phyloP scores from a whole-genome alignment of 345 rosid genomes.

The Clarkia xantiana region DNA sequence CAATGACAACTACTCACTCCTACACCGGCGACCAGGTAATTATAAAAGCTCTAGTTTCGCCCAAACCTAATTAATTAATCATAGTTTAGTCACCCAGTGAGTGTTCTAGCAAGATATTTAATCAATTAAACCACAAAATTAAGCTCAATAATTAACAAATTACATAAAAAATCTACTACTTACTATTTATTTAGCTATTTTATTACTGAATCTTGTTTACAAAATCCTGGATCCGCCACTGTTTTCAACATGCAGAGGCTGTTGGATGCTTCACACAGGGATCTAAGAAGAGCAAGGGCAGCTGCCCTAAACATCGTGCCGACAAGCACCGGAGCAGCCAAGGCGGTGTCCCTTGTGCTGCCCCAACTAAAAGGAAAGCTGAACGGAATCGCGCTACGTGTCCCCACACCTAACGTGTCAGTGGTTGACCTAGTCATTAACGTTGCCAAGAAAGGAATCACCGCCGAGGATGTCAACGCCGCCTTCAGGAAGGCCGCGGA shows the following conservation, averaged over 20 bases:
- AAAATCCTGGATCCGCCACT: too few species aligned
- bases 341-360: slow-evolving; percentile 86
- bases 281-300: slow-evolving; percentile 95
- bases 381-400: slow-evolving; percentile 92
- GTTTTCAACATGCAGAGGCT: too few species aligned
- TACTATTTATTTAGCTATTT: too few species aligned
- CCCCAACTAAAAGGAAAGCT: slow-evolving; percentile 98
- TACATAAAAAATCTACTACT: not conserved
- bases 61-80: too few species aligned
- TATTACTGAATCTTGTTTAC: too few species aligned
- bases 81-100: too few species aligned
- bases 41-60: not conserved
- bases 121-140: not conserved
- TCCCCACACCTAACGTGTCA: slow-evolving; percentile 96
- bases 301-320: slow-evolving; percentile 96
- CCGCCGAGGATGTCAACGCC: slow-evolving; percentile 81
- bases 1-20: slow-evolving; percentile 98
- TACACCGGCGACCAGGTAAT: slow-evolving; percentile 96
- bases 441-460: slow-evolving; percentile 67
- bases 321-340: slow-evolving; percentile 97
- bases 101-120: not conserved
- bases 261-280: slow-evolving; percentile 93
- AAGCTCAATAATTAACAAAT: not conserved
- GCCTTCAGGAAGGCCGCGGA: slow-evolving; percentile 84
- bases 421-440: slow-evolving; percentile 89